These are phyloP conservation scores for Ophiosphaerella herpotricha DNA, from an alignment of 2,329 filamentous ascomycete species.

Conservation along the genomic window DNA sequence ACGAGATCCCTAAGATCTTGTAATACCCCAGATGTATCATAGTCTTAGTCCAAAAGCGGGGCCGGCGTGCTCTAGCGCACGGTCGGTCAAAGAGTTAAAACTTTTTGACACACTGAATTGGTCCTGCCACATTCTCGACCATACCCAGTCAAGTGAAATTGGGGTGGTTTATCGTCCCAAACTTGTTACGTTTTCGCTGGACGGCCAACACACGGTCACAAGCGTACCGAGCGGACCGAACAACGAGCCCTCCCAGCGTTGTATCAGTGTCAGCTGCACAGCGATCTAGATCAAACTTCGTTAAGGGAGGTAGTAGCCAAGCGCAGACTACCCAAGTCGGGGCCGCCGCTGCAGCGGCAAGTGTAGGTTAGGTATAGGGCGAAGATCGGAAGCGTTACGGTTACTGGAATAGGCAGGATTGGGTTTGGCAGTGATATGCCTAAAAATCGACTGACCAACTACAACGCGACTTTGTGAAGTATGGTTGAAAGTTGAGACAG, in stretches of 20 bases:
- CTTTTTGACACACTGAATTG: too few relatives aligned
- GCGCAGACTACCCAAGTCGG: slow-evolving; percentile 1
- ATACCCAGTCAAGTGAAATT: too few relatives aligned
- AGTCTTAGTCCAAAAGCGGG: too few relatives aligned
- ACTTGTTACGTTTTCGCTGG: too few relatives aligned
- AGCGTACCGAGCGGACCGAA: slow-evolving; percentile 1
- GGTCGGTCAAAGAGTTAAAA: too few relatives aligned
- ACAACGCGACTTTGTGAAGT: neutral
- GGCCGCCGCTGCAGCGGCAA: neutral
- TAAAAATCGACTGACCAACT: neutral
- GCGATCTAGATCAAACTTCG: slow-evolving; percentile 1
- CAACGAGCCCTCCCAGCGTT: slow-evolving; percentile 6
- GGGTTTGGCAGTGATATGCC: slow-evolving; percentile 1
- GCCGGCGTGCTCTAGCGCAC: too few relatives aligned
- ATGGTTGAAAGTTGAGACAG: neutral
- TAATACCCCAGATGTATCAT: too few relatives aligned
- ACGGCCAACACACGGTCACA: neutral
- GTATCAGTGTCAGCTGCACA: slow-evolving; percentile 2
- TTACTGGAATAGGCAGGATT: slow-evolving; percentile 1
- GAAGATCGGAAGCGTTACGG: neutral
- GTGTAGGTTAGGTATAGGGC: neutral
- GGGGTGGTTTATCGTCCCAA: too few relatives aligned
- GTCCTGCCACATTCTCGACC: too few relatives aligned
- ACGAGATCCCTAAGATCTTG: too few relatives aligned
- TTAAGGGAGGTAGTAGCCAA: neutral